These are phyloP conservation scores for Apodospora peruviana DNA, from an alignment of 495 filamentous ascomycete species.

Conservation along the genomic window DNA sequence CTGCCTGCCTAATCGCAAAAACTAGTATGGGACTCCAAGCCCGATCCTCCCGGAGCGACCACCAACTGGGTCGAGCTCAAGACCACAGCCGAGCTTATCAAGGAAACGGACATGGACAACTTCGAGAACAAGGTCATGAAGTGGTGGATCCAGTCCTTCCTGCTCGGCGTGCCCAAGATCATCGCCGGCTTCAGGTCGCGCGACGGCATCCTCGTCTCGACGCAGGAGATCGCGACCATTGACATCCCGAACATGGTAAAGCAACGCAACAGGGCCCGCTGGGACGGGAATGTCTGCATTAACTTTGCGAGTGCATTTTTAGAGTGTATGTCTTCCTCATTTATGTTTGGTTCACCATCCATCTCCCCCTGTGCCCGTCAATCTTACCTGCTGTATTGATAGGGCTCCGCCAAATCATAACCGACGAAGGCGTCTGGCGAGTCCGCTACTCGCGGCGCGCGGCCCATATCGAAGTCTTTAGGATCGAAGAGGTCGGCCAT, in stretches of 20 bases:
- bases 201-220: conserved; percentile 60
- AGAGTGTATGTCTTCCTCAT: conserved; percentile 47
- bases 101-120: conserved; percentile 58
- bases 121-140: conserved; percentile 89
- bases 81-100: conserved; percentile 66
- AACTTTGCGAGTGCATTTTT: conserved; percentile 77
- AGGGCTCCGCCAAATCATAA: conserved; percentile 64
- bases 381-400: neutral
- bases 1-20: too few relatives aligned
- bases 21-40: conserved; percentile 78
- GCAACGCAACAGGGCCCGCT: conserved; percentile 55
- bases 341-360: too few relatives aligned
- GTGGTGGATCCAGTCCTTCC: conserved; percentile 94
- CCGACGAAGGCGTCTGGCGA: conserved; percentile 72
- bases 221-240: conserved; percentile 74
- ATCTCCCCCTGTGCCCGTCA: neutral
- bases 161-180: conserved; percentile 87
- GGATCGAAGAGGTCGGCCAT: conserved; percentile 64
- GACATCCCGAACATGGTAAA: conserved; percentile 69
- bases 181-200: conserved; percentile 80
- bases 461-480: conserved; percentile 61
- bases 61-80: conserved; percentile 96
- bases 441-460: conserved; percentile 58
- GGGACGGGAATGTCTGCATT: conserved; percentile 89
- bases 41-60: conserved; percentile 53